Evolutionary conservation across 1,284 basidiomycete species (phyloP).

Genomic region (Cryptococcus maquisensis): DNA sequence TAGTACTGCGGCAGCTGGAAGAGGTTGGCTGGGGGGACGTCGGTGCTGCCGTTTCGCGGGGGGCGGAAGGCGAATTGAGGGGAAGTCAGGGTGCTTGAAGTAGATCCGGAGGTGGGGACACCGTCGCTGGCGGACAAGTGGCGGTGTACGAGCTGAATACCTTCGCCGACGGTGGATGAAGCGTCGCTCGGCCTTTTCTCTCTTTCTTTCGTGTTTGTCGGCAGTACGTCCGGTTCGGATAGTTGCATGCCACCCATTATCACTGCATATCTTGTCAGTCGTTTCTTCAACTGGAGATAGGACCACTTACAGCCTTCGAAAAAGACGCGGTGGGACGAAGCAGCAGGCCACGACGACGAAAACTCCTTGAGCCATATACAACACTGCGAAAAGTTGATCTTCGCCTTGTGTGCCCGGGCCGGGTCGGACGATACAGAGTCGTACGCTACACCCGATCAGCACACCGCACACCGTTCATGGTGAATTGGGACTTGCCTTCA

Average conservation of each 20-base stretch:
- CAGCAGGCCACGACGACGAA: conserved; percentile 38
- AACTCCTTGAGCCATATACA: conserved; percentile 44
- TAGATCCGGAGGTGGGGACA: conserved; percentile 4
- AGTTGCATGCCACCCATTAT: conserved; percentile 38
- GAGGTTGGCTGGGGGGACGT: conserved; percentile 10
- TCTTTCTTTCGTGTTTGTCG: too few relatives aligned
- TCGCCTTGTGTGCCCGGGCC: conserved; percentile 25
- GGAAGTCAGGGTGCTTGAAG: background rate
- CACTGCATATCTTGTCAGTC: conserved; percentile 12
- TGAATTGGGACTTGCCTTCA: conserved; percentile 24
- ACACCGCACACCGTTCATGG: background rate
- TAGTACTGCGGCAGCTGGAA: conserved; percentile 38
- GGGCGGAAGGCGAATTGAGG: background rate
- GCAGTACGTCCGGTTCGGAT: conserved; percentile 1
- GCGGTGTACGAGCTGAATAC: conserved; percentile 20
- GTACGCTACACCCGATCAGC: conserved; percentile 17
- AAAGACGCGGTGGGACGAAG: conserved; percentile 42
- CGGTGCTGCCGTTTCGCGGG: background rate
- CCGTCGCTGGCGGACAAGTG: conserved; percentile 13
- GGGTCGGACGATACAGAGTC: conserved; percentile 17
- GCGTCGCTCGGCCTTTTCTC: background rate
- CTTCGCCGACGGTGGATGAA: conserved; percentile 7
- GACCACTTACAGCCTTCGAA: conserved; percentile 38
- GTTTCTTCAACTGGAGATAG: background rate
- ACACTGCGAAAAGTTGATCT: conserved; percentile 41